These are phyloP conservation scores for Penicillium dipodomyicola DNA, from an alignment of 495 filamentous ascomycete genomes.

Conservation along the genomic window DNA sequence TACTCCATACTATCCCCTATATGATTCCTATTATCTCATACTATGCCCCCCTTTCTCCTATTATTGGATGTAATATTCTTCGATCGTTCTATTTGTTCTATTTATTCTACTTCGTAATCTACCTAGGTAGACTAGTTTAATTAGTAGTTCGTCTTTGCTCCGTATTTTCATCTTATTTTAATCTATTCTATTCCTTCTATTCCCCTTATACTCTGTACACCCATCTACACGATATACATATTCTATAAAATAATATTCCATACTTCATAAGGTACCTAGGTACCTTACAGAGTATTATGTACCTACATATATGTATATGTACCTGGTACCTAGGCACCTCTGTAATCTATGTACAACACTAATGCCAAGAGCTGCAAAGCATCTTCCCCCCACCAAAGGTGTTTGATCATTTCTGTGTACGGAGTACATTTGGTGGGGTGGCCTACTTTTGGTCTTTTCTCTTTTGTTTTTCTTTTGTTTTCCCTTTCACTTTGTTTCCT, in stretches of 20 bases:
- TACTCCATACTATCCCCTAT: too few relatives aligned
- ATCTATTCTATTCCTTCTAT: too few relatives aligned
- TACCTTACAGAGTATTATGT: too few relatives aligned
- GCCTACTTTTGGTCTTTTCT: background rate
- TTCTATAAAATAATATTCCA: background rate
- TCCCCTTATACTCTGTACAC: too few relatives aligned
- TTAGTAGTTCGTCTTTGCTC: background rate
- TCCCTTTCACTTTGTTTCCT: background rate
- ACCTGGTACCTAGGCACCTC: too few relatives aligned
- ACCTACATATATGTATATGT: too few relatives aligned
- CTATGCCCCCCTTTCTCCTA: background rate
- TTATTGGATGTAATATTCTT: background rate
- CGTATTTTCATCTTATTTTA: background rate
- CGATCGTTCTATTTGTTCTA: too few relatives aligned
- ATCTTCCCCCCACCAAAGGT: constrained; percentile 2
- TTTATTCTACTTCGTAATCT: background rate
- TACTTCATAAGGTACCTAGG: too few relatives aligned
- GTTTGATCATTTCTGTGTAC: constrained; percentile 7
- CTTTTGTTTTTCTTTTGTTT: background rate
- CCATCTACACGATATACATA: too few relatives aligned
- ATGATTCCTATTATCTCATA: too few relatives aligned
- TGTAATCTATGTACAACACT: background rate
- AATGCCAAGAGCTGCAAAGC: background rate
- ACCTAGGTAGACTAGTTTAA: too few relatives aligned
- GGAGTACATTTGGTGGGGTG: constrained; percentile 10